phyloP scores from a whole-genome alignment of 1,139 yeast genomes.

The Suhomyces panamericanus region DNA sequence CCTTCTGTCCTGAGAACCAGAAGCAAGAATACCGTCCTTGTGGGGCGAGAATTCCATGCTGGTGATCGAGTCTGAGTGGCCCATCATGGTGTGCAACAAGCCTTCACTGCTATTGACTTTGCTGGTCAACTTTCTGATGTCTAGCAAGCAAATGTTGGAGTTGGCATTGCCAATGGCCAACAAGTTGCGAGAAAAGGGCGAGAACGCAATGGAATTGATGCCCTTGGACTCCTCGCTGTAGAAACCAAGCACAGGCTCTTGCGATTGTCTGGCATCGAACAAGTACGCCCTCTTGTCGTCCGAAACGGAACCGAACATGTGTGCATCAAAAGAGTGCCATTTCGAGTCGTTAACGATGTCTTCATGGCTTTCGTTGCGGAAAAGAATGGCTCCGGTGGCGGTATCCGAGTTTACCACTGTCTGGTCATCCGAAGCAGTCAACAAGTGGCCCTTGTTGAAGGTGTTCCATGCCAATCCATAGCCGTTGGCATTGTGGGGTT shows the following conservation, averaged over 20 bases:
- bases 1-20: slow-evolving; percentile 72
- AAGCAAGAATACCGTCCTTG: slow-evolving; percentile 68
- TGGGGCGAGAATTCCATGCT: slow-evolving; percentile 71
- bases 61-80: slow-evolving; percentile 71
- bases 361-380: slow-evolving; percentile 40
- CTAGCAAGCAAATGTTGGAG: slow-evolving; percentile 63
- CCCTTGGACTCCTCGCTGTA: slow-evolving; percentile 41
- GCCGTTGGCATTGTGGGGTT: slow-evolving; percentile 66
- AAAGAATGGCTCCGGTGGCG: slow-evolving; percentile 15
- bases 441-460: slow-evolving; percentile 45
- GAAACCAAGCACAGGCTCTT: slow-evolving; percentile 29
- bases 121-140: slow-evolving; percentile 48
- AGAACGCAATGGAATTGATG: slow-evolving; percentile 64
- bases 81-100: slow-evolving; percentile 68
- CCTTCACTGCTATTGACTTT: slow-evolving; percentile 24
- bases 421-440: slow-evolving; percentile 66
- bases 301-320: slow-evolving; percentile 66
- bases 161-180: slow-evolving; percentile 70
- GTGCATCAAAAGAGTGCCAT: slow-evolving; percentile 58
- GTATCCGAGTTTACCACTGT: slow-evolving; percentile 62
- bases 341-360: slow-evolving; percentile 73
- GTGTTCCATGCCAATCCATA: slow-evolving; percentile 72
- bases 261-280: slow-evolving; percentile 41
- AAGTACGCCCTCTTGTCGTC: slow-evolving; percentile 56
- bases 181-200: slow-evolving; percentile 58